Base-by-base conservation (phyloP, 768 basidiomycete genomes). In the Suillus cothurnatus region DNA sequence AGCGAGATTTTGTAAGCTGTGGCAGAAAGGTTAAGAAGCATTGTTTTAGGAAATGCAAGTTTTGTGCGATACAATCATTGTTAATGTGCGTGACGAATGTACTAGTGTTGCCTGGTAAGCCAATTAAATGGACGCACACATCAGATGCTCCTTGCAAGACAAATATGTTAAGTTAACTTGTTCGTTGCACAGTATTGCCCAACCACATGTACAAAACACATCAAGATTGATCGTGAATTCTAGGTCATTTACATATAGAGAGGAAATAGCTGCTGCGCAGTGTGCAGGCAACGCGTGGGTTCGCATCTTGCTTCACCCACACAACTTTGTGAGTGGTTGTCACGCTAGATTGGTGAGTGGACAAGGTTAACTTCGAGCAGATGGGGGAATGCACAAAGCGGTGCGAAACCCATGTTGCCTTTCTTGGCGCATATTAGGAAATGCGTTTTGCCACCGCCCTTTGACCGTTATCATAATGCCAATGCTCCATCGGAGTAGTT, bases 341-440 rank as follows among this genome's bases (percentile, higher is more conserved):
- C 64, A 62, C 66, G 53, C 61, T 69, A 68, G 70, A 76, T 74
- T 70, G 71, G 47, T 61, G 39, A 43, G 19, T 47, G 62, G 62
- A 75, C 75, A 76, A 76, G 75, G 75, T 76, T 76, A 76, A 70
- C 75, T 78, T 64, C 43, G 6, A 63, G 59, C 38, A 63, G 57
- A 68, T 66, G 71, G 71, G 71, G 71, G 69, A 53, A 53, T 53
- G 28, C 52, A 62, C 52, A 60, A 31, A 61, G 69, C 65, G 45
- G 65, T 67, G 62, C 58, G 15, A 59, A 28, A 26, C 58, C 21
- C 34, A 39, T 21, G 39, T 59, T 59, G 19, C 58, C 58, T 59
- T 59, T 59, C 58, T 59, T 31, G 38, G 58, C 26, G 38, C 26
- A 41, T 21, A 26, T 28, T 41, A 59, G 38, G 58, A 59, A 59